Base-by-base conservation (phyloP, 2,329 filamentous ascomycete species). In the Cadophora gregata region DNA sequence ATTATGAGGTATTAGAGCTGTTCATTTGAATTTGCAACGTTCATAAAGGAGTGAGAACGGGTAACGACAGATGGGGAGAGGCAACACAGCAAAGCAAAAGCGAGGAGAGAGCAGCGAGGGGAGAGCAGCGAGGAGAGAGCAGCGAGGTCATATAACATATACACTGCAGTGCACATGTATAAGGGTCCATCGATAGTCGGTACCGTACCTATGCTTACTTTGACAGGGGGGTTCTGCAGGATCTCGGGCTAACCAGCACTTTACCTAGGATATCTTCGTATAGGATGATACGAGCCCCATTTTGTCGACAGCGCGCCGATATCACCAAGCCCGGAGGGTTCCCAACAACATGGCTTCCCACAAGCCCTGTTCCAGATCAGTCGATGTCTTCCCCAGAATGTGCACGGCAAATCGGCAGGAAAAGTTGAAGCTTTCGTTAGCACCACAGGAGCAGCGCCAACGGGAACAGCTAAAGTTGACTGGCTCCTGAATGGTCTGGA, bases 31-130 rank as follows among this genome's bases (percentile, higher is more conserved):
- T 19, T 59, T 42, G 27, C 48, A 45, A 51, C 24, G 56, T 59
- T 36, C 38, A 42, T 38, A 48, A 64, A 58, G 53, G 55, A 64
- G 33, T 53, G 63, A 53, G 31, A 64, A 24, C 25, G 60, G 21
- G 53, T 59, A 64, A 56, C 61, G 61, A 63, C 50, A 63, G 61
- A 36, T 48, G 61, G n/a, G n/a, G 31, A 21, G 53, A 56, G 53
- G 29, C 36, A 31, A 36, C 10, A 29, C 25, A 31, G 50, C 50
- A 31, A 25, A 31, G 24, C 4, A 21, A 33, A 33, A 59, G 62
- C 45, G 61, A 48, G 51, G n/a, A n/a, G n/a, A n/a, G n/a, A n/a
- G n/a, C n/a, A n/a, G n/a, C n/a, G n/a, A n/a, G n/a, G n/a, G n/a
- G n/a, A n/a, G n/a, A n/a, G n/a, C n/a, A n/a, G n/a, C n/a, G n/a